Evolutionary conservation across 192 early-diverging fungal genomes (phyloP).

Genomic region (Linnemannia elongata): DNA sequence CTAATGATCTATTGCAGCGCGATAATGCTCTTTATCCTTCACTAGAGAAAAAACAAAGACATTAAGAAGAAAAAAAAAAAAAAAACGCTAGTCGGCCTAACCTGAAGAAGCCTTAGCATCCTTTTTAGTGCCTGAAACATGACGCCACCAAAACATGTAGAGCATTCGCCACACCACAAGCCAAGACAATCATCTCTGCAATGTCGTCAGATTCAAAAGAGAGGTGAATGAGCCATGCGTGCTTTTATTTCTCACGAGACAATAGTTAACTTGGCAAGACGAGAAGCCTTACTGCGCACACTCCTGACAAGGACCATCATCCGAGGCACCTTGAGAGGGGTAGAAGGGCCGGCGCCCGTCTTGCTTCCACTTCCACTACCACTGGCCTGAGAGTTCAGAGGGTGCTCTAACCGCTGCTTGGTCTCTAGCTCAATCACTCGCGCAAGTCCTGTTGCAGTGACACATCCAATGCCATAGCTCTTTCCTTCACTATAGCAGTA

Average conservation of each 20-base stretch:
- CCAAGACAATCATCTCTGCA: background rate
- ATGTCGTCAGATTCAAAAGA: background rate
- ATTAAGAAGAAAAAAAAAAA: too few species aligned
- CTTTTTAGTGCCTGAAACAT: background rate
- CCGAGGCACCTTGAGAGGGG: constrained; percentile 25
- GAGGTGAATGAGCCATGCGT: background rate
- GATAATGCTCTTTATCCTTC: background rate
- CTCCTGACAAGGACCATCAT: constrained; percentile 68
- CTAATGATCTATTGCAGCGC: background rate
- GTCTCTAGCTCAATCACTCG: constrained; percentile 54
- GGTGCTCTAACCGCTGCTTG: constrained; percentile 26
- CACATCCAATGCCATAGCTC: constrained; percentile 75
- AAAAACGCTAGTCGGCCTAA: background rate
- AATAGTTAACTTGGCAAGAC: constrained; percentile 63
- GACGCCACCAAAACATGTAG: background rate
- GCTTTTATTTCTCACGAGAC: constrained; percentile 13
- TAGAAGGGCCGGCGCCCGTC: background rate
- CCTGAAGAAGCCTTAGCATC: background rate
- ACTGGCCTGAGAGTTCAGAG: background rate
- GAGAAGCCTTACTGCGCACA: constrained; percentile 60
- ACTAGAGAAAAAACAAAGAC: background rate
- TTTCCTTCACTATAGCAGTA: constrained; percentile 75
- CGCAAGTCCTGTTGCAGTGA: constrained; percentile 64
- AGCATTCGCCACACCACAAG: background rate
- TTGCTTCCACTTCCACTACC: background rate